Conservation (phyloP, 2,329 filamentous ascomycete genomes). For the Sporothrix brunneoviolacea region DNA sequence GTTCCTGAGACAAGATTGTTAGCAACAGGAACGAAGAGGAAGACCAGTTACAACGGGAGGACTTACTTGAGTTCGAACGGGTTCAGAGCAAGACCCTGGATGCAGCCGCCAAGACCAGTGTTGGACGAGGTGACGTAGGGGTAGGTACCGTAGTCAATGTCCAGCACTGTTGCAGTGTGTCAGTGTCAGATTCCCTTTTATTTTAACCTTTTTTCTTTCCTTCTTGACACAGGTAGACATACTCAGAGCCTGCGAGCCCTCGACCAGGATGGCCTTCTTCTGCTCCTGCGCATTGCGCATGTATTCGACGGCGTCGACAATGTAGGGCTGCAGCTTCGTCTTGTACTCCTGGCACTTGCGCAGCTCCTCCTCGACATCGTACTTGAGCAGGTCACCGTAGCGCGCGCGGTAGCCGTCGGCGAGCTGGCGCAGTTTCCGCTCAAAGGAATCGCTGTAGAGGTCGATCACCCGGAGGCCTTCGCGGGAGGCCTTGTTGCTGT, state of each 20-base stretch:
- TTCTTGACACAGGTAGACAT: no score
- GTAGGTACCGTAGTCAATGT: constrained; percentile 55
- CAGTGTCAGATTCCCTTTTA: not conserved
- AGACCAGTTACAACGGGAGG: not conserved
- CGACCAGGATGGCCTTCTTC: constrained; percentile 52
- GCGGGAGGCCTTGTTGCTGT: constrained; percentile 52
- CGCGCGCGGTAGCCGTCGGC: constrained; percentile 59
- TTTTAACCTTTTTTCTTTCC: no score
- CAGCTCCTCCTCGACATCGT: constrained; percentile 66
- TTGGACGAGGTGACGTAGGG: constrained; percentile 53
- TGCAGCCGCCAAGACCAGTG: constrained; percentile 47
- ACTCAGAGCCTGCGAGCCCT: constrained; percentile 39
- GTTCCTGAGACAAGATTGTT: constrained; percentile 27
- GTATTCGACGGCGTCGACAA: constrained; percentile 55
- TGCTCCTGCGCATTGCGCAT: constrained; percentile 46
- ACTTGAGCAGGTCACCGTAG: constrained; percentile 52
- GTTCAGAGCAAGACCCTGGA: constrained; percentile 25
- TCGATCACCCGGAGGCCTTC: constrained; percentile 61
- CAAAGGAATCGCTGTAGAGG: constrained; percentile 63
- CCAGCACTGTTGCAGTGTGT: constrained; percentile 35
- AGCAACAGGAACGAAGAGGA: not conserved
- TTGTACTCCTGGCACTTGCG: constrained; percentile 53
- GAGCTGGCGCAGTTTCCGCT: constrained; percentile 56
- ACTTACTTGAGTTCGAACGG: constrained; percentile 11
- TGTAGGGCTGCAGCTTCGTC: constrained; percentile 49